A percentile compares a stretch with the other conserved stretches of the same genome.
Evolutionary conservation across 2,329 filamentous ascomycete genomes (phyloP).

Genomic region (Aphanoascus verrucosus): DNA sequence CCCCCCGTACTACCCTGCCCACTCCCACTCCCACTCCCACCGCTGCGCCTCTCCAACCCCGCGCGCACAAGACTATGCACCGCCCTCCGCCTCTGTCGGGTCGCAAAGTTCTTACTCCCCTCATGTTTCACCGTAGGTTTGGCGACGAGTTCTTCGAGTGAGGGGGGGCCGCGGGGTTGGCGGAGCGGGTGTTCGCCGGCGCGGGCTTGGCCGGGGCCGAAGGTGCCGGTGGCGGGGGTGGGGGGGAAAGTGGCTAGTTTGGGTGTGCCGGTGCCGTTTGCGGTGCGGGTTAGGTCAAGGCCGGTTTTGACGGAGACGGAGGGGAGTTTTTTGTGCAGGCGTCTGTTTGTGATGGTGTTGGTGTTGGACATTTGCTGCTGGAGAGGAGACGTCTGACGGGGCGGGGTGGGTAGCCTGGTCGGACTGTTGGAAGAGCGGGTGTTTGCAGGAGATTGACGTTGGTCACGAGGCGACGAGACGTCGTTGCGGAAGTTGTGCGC

Average conservation of each 20-base stretch:
- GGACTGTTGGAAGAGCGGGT: constrained; percentile 34
- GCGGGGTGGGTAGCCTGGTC: constrained; percentile 8
- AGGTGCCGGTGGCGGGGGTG: constrained; percentile 71
- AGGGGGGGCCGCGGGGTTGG: constrained; percentile 84
- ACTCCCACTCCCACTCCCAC: no score
- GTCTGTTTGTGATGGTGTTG: constrained; percentile 67
- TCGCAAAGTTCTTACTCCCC: constrained; percentile 92
- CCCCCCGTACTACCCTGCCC: constrained; percentile 53
- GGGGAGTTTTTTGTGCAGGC: constrained; percentile 82
- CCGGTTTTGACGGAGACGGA: constrained; percentile 48
- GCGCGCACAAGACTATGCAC: constrained; percentile 86
- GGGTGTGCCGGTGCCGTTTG: constrained; percentile 54
- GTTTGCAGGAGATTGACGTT: constrained; percentile 43
- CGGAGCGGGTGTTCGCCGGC: constrained; percentile 89
- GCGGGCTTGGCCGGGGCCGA: constrained; percentile 84
- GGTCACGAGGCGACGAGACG: constrained; percentile 65
- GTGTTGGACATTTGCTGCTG: constrained; percentile 47
- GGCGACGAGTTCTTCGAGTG: constrained; percentile 76
- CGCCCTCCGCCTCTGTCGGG: constrained; percentile 82
- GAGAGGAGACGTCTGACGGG: constrained; percentile 10
- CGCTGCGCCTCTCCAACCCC: constrained; percentile 68
- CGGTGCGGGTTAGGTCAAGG: constrained; percentile 36
- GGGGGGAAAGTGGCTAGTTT: constrained; percentile 71
- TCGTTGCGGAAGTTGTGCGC: constrained; percentile 61
- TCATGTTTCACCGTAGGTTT: constrained; percentile 89